These are phyloP conservation scores for Kodamaea suecica DNA, from an alignment of 1,139 yeast genomes.

Conservation along the genomic window DNA sequence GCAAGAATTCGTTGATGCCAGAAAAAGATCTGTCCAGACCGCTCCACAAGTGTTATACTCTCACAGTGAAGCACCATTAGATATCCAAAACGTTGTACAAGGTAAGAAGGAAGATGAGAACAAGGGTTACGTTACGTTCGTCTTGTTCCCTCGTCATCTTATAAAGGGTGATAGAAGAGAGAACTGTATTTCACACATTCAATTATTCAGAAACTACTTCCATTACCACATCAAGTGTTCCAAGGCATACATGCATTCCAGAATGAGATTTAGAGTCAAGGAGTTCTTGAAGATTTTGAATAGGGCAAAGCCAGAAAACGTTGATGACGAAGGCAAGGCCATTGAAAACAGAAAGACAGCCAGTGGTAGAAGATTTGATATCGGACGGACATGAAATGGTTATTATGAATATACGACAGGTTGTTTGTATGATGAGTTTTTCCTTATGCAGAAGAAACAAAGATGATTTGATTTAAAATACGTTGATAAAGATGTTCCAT, in stretches of 20 bases:
- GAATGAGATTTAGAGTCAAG: constrained; percentile 94
- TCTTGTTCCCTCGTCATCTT: constrained; percentile 72
- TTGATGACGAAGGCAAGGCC: constrained; percentile 62
- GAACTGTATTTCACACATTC: constrained; percentile 83
- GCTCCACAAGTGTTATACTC: constrained; percentile 97
- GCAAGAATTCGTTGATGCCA: constrained; percentile 97
- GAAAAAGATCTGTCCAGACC: constrained; percentile 92
- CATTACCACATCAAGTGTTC: constrained; percentile 98
- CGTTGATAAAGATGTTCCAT: no score
- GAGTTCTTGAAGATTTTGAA: constrained; percentile 93
- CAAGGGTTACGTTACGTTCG: constrained; percentile 75
- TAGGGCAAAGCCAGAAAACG: constrained; percentile 93
- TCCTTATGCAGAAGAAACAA: no score
- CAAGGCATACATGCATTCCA: constrained; percentile 95
- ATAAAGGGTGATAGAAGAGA: constrained; percentile 70
- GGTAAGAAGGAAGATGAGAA: constrained; percentile 45
- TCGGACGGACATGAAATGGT: not conserved
- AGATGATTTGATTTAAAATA: no score
- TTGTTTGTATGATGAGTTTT: no score
- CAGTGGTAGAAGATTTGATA: constrained; percentile 71
- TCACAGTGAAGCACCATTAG: constrained; percentile 90
- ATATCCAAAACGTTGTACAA: constrained; percentile 53
- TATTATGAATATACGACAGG: no score
- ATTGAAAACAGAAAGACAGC: constrained; percentile 75
- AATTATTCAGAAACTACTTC: constrained; percentile 91